Evolutionary conservation across 2,329 filamentous ascomycete species (phyloP), one percentile per base, ranked within the genome.

Genomic region (Ceratocystis albifundus): DNA sequence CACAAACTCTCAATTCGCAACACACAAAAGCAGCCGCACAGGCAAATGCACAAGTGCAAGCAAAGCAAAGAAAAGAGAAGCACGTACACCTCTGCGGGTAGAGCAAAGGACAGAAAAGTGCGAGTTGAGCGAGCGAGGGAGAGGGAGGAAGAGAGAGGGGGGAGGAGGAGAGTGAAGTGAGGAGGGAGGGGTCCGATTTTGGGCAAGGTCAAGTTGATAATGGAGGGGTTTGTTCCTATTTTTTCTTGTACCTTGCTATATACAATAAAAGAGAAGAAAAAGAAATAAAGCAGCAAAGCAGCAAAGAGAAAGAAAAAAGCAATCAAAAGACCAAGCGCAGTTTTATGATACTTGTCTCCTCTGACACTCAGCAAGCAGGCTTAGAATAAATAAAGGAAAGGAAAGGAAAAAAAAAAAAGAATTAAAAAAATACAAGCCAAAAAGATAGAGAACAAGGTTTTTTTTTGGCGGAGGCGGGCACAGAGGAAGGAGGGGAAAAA

Each of bases 211-310:
- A 28, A 57, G 22, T 57, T 25, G 53, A 57, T 8, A 57, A 57
- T 57, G 53, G 53, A 57, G 53, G 53, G 53, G 53, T 57, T 57
- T 57, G 8, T 57, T 57, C 32, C 36, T 41, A 41, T 41, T 57
- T 28, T 17, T 15, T 8, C 53, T 5, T 3, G n/a, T 22, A 12
- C n/a, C 10, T 12, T 57, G 53, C 12, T 57, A 32, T 30, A 57
- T 32, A 10, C 30, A 17, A 15, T n/a, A 57, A 30, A 32, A 30
- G n/a, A 57, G 17, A 30, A 32, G 20, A 22, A 57, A 57, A 32
- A 32, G n/a, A n/a, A n/a, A n/a, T n/a, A n/a, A n/a, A n/a, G n/a
- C n/a, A n/a, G n/a, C 53, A 28, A 57, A 28, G 10, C 22, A 28
- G 8, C 5, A 57, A 57, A 57, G 32, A 36, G 8, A 57, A 28